Evolutionary conservation across 805 yeast genomes (phyloP).

Genomic region (Lachancea sp.): DNA sequence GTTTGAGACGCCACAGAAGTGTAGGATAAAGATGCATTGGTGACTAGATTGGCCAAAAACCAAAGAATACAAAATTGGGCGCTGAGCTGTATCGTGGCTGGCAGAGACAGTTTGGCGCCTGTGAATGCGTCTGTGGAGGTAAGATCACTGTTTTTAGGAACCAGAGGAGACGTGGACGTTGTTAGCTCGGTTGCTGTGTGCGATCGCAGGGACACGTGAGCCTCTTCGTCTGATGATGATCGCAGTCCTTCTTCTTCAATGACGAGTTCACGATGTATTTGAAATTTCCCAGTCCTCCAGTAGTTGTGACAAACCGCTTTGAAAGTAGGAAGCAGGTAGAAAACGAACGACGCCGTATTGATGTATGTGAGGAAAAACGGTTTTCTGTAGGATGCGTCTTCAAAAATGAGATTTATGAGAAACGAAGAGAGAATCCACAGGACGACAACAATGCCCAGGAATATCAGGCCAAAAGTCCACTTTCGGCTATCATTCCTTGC

Average conservation of each 20-base stretch:
- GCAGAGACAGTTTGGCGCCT: constrained; percentile 26
- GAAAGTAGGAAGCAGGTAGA: constrained; percentile 64
- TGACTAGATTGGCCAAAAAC: constrained; percentile 84
- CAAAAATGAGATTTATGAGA: constrained; percentile 70
- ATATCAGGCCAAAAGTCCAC: constrained; percentile 75
- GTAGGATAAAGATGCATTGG: constrained; percentile 79
- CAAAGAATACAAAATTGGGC: constrained; percentile 80
- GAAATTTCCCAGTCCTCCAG: constrained; percentile 25
- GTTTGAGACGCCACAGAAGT: constrained; percentile 95
- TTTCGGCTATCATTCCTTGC: constrained; percentile 11
- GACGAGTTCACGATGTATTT: constrained; percentile 24
- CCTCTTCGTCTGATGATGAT: constrained; percentile 6
- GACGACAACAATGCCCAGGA: constrained; percentile 68
- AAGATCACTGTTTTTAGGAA: constrained; percentile 13
- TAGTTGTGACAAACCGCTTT: constrained; percentile 26
- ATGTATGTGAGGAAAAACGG: constrained; percentile 91
- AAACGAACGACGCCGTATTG: constrained; percentile 77
- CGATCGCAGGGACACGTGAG: constrained; percentile 1
- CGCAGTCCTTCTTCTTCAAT: constrained; percentile 28
- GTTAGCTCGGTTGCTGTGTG: not conserved
- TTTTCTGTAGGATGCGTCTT: constrained; percentile 63
- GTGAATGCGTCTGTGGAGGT: constrained; percentile 1
- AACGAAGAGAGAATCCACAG: constrained; percentile 92
- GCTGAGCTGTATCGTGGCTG: constrained; percentile 68
- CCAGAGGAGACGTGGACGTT: constrained; percentile 9